Base-by-base conservation (phyloP, 2,329 filamentous ascomycete genomes). In the Dothistroma septosporum region DNA sequence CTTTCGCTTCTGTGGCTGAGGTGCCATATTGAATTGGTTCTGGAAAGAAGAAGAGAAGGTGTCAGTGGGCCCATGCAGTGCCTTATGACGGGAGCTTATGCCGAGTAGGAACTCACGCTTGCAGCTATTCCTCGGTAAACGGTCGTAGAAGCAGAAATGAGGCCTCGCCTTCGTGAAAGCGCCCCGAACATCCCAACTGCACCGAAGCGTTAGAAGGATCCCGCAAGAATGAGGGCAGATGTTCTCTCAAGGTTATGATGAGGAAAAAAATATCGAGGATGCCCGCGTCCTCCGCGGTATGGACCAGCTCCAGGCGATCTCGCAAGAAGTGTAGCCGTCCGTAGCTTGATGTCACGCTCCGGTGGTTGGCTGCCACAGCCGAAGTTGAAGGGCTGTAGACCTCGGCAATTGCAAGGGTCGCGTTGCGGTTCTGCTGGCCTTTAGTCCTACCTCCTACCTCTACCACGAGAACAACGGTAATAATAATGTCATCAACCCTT, bases 1-100 rank as follows among this genome's bases (percentile, higher is more conserved):
- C 70, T 79, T 78, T 60, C 76, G 70, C 66, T 65, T 70, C 61
- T 72, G 69, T 59, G 68, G 24, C 24, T 28, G 68, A 11, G 69
- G 69, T 19, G 72, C 72, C 73, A 75, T 75, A 35, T 61, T 61
- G 60, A 61, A 55, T 16, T 53, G 24, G 44, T 59, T 63, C 64
- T 66, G 56, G 35, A 28, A 31, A n/a, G 28, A 50, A 47, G 37
- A 59, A 56, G 35, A 49, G 22, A 19, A 22, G 41, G 54, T 33
- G 55, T 60, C 50, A 60, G 61, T 46, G 28, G 50, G 35, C n/a
- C 21, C 14, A 41, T 19, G 35, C 28, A 35, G 41, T 16, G 22
- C 16, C 22, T 35, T 55, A 55, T 50, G 53, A 59, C 22, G 57
- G 53, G 33, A 55, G 24, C 31, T 53, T 31, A 32, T 31, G 50